phyloP scores from a whole-genome alignment of 306 rosid genomes.

The Erythrophleum fordii region DNA sequence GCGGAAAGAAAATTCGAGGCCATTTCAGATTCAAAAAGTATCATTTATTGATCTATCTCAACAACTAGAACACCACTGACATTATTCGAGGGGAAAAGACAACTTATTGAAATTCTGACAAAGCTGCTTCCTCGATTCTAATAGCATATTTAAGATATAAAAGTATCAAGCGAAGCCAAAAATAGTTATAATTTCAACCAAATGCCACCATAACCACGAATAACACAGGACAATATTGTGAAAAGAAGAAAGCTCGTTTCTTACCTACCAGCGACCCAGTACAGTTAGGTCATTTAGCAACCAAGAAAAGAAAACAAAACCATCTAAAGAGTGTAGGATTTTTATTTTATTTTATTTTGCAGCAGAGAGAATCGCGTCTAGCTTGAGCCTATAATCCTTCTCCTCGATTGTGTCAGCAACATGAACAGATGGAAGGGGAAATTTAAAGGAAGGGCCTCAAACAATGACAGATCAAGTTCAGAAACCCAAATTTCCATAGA shows the following conservation, averaged over 20 bases:
- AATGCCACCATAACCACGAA: constrained; percentile 14
- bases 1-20: not conserved
- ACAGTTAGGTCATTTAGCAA: constrained; percentile 36
- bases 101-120: not conserved
- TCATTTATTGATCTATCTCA: constrained; percentile 5
- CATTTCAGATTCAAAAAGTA: constrained; percentile 16
- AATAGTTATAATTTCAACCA: constrained; percentile 32
- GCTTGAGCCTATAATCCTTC: constrained; percentile 7
- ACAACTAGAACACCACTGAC: not conserved
- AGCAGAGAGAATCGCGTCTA: not conserved
- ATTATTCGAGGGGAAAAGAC: not conserved
- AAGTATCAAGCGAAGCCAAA: not conserved
- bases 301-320: constrained; percentile 39
- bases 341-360: not conserved
- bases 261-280: constrained; percentile 67
- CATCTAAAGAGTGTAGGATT: not conserved
- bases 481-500: constrained; percentile 7
- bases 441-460: constrained; percentile 18
- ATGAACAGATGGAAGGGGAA: constrained; percentile 4
- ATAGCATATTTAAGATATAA: constrained; percentile 25
- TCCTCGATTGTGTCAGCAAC: constrained; percentile 9
- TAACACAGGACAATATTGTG: not conserved
- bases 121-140: constrained; percentile 26
- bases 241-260: constrained; percentile 40
- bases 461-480: constrained; percentile 44